phyloP scores from a whole-genome alignment of 805 yeast genomes.

The Dipodascus geniculatus region DNA sequence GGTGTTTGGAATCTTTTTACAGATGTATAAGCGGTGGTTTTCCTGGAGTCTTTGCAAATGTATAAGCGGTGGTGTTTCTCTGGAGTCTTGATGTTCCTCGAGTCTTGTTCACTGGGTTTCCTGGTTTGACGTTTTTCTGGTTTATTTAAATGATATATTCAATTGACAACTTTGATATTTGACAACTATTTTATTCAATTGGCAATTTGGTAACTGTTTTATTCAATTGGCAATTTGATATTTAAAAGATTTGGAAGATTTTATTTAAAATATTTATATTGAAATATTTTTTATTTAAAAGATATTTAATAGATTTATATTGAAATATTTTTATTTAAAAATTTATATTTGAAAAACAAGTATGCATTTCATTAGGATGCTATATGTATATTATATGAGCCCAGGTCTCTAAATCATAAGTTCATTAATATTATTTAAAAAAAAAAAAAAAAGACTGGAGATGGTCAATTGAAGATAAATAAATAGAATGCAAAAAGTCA shows the following conservation, averaged over 20 bases:
- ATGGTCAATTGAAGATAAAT: too few species aligned
- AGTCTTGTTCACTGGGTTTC: neutral
- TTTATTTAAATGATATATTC: neutral
- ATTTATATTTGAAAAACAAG: too few species aligned
- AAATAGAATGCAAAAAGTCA: neutral
- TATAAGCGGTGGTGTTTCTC: neutral
- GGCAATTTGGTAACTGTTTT: neutral
- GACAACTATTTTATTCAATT: too few species aligned
- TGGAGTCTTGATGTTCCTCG: neutral
- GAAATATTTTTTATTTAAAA: too few species aligned
- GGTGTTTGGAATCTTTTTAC: conserved; percentile 63
- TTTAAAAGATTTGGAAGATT: too few species aligned
- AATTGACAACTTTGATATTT: too few species aligned
- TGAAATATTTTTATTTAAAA: neutral
- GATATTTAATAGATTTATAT: too few species aligned
- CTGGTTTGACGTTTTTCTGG: neutral
- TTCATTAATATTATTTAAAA: neutral
- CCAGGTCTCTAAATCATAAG: neutral
- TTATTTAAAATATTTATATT: too few species aligned
- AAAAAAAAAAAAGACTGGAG: neutral
- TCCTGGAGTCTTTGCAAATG: conserved; percentile 37
- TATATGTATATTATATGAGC: too few species aligned
- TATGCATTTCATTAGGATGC: too few species aligned
- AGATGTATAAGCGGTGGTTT: neutral
- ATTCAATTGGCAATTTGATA: neutral